Evolutionary conservation across 352 stramenopile species (phyloP), one percentile per base, ranked within the genome.

Genomic region (Globisporangium radiosum): DNA sequence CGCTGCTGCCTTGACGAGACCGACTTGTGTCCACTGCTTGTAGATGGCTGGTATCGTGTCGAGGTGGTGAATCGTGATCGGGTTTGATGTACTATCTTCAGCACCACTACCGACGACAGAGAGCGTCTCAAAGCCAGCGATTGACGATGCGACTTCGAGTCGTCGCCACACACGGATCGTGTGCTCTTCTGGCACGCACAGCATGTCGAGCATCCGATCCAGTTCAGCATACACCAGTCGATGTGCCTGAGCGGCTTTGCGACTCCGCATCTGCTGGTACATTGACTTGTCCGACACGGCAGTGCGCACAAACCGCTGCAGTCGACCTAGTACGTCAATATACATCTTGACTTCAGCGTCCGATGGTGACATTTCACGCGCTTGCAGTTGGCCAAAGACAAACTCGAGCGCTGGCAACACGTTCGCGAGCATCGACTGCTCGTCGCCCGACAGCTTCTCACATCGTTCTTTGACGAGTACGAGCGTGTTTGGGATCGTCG

Each of bases 261-360:
- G 54, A 25, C 43, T 59, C n/a, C 54, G 25, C 6, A 45, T 45
- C 1, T 52, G 19, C 33, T 43, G 43, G 8, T 13, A 13, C 5
- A 52, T 25, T 7, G 54, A 59, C 54, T 52, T 52, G 42, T 52
- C 19, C 13, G 54, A 59, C 36, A 59, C 54, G 9, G 54, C 54
- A 9, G 6, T 42, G 14, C 54, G 13, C 43, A 52, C 13, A 14
- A 43, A 58, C 3, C 42, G 17, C 49, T 58, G 40, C 11, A 58
- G 7, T 17, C 44, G 54, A 5, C 19, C 8, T 25, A 59, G 14
- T 6, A 42, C 14, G 13, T 7, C 19, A 33, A 42, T 52, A 33
- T 36, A 59, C 43, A 15, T 40, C 3, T 5, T 6, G 42, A 59
- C 43, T 25, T 59, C 54, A 5, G 33, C 13, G 11, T 52, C 54